phyloP scores from a whole-genome alignment of 2,329 filamentous ascomycete species.

The Clarireedia hainanense region DNA sequence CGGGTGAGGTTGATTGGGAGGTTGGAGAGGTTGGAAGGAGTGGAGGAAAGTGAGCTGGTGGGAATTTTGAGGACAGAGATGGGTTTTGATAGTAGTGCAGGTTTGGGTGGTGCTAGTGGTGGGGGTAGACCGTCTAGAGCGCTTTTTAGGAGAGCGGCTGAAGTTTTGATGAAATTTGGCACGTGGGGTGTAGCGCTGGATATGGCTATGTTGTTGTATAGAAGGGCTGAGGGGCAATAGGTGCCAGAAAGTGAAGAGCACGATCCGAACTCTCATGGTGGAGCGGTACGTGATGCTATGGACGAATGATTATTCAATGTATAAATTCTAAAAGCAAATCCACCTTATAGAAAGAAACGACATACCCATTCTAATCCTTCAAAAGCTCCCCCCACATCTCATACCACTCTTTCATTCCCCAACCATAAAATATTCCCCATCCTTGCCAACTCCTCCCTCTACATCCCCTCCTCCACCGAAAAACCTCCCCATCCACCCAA shows the following conservation, averaged over 20 bases:
- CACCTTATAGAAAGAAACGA: too few relatives aligned
- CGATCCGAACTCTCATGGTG: too few relatives aligned
- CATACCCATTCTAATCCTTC: too few relatives aligned
- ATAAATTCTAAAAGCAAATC: too few relatives aligned
- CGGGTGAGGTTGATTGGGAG: neutral
- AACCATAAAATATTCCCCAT: neutral
- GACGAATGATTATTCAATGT: too few relatives aligned
- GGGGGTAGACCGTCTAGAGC: slow-evolving; percentile 9
- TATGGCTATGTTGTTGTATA: slow-evolving; percentile 18
- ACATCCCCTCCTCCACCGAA: neutral
- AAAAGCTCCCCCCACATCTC: too few relatives aligned
- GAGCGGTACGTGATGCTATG: too few relatives aligned
- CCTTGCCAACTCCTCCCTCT: neutral
- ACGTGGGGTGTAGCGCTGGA: slow-evolving; percentile 21
- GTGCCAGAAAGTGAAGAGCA: too few relatives aligned
- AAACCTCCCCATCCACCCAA: neutral
- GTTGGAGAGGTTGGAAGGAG: neutral
- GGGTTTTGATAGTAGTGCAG: neutral
- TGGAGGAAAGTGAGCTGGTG: neutral
- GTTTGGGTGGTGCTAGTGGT: neutral
- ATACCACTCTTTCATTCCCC: neutral
- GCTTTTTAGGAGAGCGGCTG: slow-evolving; percentile 19
- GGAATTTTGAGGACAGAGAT: neutral
- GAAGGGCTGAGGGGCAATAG: slow-evolving; percentile 13
- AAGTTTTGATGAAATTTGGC: slow-evolving; percentile 17